Base-by-base conservation (phyloP, 2,329 filamentous ascomycete genomes). In the Phialophora macrospora region DNA sequence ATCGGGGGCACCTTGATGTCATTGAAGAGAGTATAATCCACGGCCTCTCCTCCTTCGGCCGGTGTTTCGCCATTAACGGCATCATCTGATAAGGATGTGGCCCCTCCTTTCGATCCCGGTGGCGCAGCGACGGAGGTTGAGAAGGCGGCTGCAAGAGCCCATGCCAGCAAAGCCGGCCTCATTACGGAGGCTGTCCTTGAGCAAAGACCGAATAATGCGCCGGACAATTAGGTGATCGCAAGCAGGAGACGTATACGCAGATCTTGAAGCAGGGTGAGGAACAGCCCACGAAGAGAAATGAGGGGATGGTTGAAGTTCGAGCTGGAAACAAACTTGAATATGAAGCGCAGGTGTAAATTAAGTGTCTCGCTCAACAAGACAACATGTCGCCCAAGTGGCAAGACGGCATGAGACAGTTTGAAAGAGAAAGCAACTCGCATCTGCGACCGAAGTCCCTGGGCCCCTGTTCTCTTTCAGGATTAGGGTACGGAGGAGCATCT, bases 1-100 rank as follows among this genome's bases (percentile, higher is more conserved):
- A 84, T 76, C 11, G 81, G 78, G 38, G 83, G 83, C 24, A 85
- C 83, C 69, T 81, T 76, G 26, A 83, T 73, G 28, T 77, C 82
- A 76, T 85, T 85, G 74, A 85, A 85, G 30, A 76, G 73, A 14
- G 81, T 83, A 48, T 77, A 73, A 20, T 70, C 65, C 55, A 66
- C 59, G 49, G 72, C 60, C 22, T 76, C 75, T 55, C 71, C 74
- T 55, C 71, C 71, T 28, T 72, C 68, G 8, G 72, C 72, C 9
- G 68, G 57, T 20, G 70, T 64, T 8, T 68, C 70, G 51, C 65
- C 71, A 34, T 63, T 38, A 20, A 70, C 57, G 14, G 68, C 68
- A 48, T 71, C 66, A 17, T 68, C 52, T 26, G 69, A 62, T 46
- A 68, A 52, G 8, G 59, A 52, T 4, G 54, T 58, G 28, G 44